Evolutionary conservation across 108 stramenopile genomes (phyloP), one percentile per base, ranked within the genome.

Genomic region (Pseudonitzschia multiseries): DNA sequence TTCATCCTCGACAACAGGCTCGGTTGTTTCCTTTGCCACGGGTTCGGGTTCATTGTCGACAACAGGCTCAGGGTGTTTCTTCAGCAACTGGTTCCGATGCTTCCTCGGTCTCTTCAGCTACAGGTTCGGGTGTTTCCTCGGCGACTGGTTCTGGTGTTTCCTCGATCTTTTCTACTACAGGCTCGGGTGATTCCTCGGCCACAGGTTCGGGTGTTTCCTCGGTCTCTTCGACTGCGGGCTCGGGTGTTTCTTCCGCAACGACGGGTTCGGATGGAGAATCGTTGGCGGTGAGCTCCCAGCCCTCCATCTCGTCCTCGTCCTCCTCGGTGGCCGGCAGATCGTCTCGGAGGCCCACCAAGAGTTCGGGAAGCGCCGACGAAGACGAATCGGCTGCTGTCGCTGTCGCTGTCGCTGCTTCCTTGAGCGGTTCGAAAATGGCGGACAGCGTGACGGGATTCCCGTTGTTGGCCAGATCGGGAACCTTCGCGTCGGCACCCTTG

Each of bases 401-500:
- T n/a, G n/a, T n/a, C n/a, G 12, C 13, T 10, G 18, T 48, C 46
- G 17, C 13, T 14, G 46, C 46, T 14, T 10, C 18, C 46, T 48
- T 14, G 46, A 94, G 73, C 24, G 89, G 87, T 60, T 69, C 87
- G 69, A 94, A 94, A 57, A 94, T 94, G 70, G 72, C 77, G 28
- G 82, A 84, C 31, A 94, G 73, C 22, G 78, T 87, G 18, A 94
- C 90, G 21, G 66, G 61, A 56, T 56, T 56, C 3, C 83, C 80
- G 33, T 75, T 76, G 57, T 82, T 85, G 61, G 79, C 85, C n/a
- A 95, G 74, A 40, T 95, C 89, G 2, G 90, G 91, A 0, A 95
- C 85, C 66, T 88, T 91, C 17, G 91, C 94, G 71, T 88, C 87
- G 41, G 85, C 84, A 18, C 94, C 93, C 24, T 86, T 68, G 4